Conservation (phyloP, 805 yeast genomes). For the Saturnispora bothae region DNA sequence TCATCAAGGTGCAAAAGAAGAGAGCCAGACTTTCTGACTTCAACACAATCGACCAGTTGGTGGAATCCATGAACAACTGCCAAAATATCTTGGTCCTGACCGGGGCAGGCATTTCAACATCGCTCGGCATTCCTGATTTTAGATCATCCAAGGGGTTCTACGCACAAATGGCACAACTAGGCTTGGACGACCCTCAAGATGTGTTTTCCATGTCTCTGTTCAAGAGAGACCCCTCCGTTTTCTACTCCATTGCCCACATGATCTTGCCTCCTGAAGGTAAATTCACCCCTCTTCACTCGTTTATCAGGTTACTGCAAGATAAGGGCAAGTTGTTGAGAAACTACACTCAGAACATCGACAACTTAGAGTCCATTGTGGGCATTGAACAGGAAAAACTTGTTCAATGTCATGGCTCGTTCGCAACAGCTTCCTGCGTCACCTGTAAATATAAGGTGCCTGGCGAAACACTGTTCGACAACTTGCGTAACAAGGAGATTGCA, state of each 20-base stretch:
- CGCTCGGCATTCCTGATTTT: slow-evolving; percentile 86
- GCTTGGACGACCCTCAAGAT: slow-evolving; percentile 80
- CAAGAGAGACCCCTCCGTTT: slow-evolving; percentile 64
- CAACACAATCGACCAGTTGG: slow-evolving; percentile 47
- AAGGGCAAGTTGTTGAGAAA: slow-evolving; percentile 69
- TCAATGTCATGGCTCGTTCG: slow-evolving; percentile 92
- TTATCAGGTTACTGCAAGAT: slow-evolving; percentile 63
- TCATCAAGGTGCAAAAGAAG: slow-evolving; percentile 47
- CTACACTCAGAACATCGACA: slow-evolving; percentile 88
- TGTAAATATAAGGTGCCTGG: slow-evolving; percentile 65
- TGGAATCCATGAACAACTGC: slow-evolving; percentile 43
- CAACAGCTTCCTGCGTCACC: slow-evolving; percentile 73
- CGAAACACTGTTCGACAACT: slow-evolving; percentile 46
- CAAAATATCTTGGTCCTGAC: slow-evolving; percentile 62
- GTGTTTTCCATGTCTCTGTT: slow-evolving; percentile 72
- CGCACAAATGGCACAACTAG: slow-evolving; percentile 53
- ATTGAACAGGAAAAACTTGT: slow-evolving; percentile 53
- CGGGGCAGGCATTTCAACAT: slow-evolving; percentile 90
- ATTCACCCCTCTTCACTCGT: slow-evolving; percentile 72
- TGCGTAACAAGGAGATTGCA: slow-evolving; percentile 52
- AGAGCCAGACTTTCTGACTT: slow-evolving; percentile 47
- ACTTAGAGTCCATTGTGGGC: slow-evolving; percentile 76
- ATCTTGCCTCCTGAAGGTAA: slow-evolving; percentile 62
- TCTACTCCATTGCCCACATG: slow-evolving; percentile 79
- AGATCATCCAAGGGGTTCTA: slow-evolving; percentile 84